Evolutionary conservation across 495 filamentous ascomycete species (phyloP).

Genomic region (Tetracladium setigerum): DNA sequence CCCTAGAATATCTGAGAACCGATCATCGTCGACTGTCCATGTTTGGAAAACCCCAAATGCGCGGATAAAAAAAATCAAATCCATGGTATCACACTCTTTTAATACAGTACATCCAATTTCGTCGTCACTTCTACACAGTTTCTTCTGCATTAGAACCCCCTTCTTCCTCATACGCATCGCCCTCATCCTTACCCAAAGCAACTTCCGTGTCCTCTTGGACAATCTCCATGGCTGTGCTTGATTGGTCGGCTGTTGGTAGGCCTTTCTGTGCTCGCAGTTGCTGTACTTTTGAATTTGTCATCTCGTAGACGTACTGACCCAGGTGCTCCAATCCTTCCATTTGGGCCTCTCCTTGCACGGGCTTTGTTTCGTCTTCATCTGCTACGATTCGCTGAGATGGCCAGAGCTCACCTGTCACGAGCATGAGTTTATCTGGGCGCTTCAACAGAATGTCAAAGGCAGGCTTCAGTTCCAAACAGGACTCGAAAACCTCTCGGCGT

Average conservation of each 20-base stretch:
- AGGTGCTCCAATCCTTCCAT: constrained; percentile 94
- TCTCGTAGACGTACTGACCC: constrained; percentile 95
- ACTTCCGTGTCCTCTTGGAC: constrained; percentile 33
- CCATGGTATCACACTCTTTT: too few species aligned
- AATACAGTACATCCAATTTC: too few species aligned
- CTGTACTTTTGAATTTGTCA: constrained; percentile 77
- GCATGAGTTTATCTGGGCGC: constrained; percentile 67
- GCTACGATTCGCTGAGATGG: constrained; percentile 54
- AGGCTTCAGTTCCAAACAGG: constrained; percentile 78
- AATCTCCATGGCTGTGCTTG: constrained; percentile 13
- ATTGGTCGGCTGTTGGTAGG: constrained; percentile 18
- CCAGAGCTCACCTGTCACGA: constrained; percentile 82
- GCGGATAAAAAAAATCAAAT: too few species aligned
- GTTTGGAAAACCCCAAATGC: too few species aligned
- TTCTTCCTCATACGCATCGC: constrained; percentile 37
- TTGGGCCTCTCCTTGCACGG: constrained; percentile 40
- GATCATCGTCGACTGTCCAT: too few species aligned
- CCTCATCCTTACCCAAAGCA: constrained; percentile 29
- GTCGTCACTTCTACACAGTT: too few species aligned
- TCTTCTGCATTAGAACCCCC: constrained; percentile 1
- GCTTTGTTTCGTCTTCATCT: constrained; percentile 45
- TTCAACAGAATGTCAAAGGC: constrained; percentile 71
- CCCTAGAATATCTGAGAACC: too few species aligned
- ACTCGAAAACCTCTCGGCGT: constrained; percentile 80
- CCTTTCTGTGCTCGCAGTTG: constrained; percentile 37